Evolutionary conservation across 2,329 filamentous ascomycete genomes (phyloP).

Genomic region (Ascochyta pisi): DNA sequence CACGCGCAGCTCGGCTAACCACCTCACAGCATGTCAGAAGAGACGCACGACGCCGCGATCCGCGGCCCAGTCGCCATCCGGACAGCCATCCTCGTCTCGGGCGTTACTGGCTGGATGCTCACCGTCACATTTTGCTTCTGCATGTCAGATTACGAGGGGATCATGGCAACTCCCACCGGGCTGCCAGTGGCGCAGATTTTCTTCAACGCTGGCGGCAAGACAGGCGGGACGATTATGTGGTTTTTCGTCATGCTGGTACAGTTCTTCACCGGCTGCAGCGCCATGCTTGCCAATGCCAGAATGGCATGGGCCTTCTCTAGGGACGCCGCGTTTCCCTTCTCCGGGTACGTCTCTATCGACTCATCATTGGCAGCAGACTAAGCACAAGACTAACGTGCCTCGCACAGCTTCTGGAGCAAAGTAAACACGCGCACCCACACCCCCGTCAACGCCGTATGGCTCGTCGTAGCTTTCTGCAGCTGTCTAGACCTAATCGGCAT

Average conservation of each 20-base stretch:
- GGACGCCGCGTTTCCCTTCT: conserved; percentile 67
- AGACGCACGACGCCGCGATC: conserved; percentile 68
- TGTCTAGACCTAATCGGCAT: conserved; percentile 61
- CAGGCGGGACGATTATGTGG: conserved; percentile 67
- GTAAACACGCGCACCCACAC: conserved; percentile 63
- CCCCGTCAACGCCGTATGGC: conserved; percentile 69
- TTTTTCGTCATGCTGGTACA: conserved; percentile 68
- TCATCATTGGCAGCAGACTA: background rate
- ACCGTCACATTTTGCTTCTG: conserved; percentile 71
- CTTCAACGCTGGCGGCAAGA: conserved; percentile 64
- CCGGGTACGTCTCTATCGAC: conserved; percentile 50
- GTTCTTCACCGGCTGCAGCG: conserved; percentile 69
- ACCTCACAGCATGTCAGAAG: conserved; percentile 65
- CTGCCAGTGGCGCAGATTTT: conserved; percentile 66
- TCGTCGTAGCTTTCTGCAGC: conserved; percentile 65
- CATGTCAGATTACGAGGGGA: conserved; percentile 63
- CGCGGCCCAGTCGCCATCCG: conserved; percentile 66
- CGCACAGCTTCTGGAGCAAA: conserved; percentile 57
- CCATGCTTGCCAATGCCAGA: conserved; percentile 68
- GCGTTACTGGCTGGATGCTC: conserved; percentile 66
- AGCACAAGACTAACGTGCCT: conserved; percentile 23
- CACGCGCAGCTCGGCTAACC: conserved; percentile 35
- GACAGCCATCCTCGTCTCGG: conserved; percentile 65
- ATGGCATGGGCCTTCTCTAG: conserved; percentile 69
- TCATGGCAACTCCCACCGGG: conserved; percentile 64